phyloP scores from a whole-genome alignment of 2,329 filamentous ascomycete genomes.

The Sporothrix brasiliensis region DNA sequence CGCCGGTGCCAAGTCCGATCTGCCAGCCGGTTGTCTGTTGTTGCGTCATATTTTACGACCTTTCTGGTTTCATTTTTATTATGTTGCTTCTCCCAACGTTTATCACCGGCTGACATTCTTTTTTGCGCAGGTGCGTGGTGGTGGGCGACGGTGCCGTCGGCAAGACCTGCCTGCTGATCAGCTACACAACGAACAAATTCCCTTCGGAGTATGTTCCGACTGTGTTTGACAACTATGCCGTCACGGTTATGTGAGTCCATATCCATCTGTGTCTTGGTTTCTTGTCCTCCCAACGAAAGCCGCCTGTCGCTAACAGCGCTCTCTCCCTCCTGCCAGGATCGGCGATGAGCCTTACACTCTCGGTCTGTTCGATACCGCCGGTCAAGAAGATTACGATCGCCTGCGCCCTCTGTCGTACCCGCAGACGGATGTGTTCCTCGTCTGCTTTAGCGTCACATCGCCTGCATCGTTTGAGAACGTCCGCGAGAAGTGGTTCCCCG shows the following conservation, averaged over 20 bases:
- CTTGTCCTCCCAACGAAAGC: neutral
- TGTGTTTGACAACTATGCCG: constrained; percentile 99
- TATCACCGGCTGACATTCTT: constrained; percentile 15
- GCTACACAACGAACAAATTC: constrained; percentile 99
- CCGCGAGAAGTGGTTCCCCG: constrained; percentile 97
- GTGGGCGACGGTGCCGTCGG: constrained; percentile 99
- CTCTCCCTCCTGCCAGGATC: constrained; percentile 66
- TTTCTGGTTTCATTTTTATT: neutral
- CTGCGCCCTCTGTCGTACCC: constrained; percentile 95
- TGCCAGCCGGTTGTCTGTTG: neutral
- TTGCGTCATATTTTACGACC: neutral
- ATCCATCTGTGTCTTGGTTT: neutral
- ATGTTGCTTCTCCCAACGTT: neutral
- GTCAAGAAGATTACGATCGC: constrained; percentile 99
- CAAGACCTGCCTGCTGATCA: constrained; percentile 98
- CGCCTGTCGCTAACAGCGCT: neutral
- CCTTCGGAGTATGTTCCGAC: constrained; percentile 99
- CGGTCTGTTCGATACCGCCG: constrained; percentile 96
- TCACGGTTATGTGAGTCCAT: constrained; percentile 92
- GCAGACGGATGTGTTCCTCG: constrained; percentile 97
- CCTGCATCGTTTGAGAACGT: constrained; percentile 99
- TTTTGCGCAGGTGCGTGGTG: constrained; percentile 79
- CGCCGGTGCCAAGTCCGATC: neutral
- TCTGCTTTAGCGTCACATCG: constrained; percentile 97
- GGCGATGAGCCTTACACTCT: constrained; percentile 98